Base-by-base conservation (phyloP, 306 rosid species). In the Cucurbita argyrosperma region DNA sequence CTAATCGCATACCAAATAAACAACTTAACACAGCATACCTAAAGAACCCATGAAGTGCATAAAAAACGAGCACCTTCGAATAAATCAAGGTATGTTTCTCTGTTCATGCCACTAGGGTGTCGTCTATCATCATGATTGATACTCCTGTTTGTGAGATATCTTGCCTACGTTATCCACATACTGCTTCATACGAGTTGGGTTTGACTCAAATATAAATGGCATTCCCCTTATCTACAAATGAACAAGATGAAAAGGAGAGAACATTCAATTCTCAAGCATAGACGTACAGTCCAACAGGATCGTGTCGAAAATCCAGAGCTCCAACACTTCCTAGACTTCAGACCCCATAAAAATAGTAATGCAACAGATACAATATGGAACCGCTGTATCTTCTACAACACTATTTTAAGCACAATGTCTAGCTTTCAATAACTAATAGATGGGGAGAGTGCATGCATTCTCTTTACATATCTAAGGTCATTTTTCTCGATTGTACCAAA, bases 221-320 rank as follows among this genome's bases (percentile, higher is more conserved):
- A 81, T 82, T 71, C 90, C 90, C 78, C 84, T 84, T 76, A 95
- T 86, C 99, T 95, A 90, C 84, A 86, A 84, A 77, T 76, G n/a
- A 62, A 52, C 63, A 9, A 40, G 46, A 51, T 40, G 63, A 70
- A 42, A 38, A 47, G 4, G 15, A 40, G 7, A 47, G 0, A 23
- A 6, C 57, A 26, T 46, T 47, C 56, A 39, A 23, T 13, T 67
- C 56, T 67, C 54, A 26, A 43, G 15, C 53, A 65, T 43, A 5
- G 53, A 43, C 10, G 2, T 10, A 65, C n/a, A 18, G n/a, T 6
- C 35, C 53, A 46, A 47, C 57, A 11, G 14, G 38, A 43, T 46
- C 16, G 19, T 2, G 37, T 11, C 0, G 4, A 45, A 64, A 65
- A 43, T 43, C 16, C 37, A 42, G 50, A 65, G 19, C 37, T 61